Evolutionary conservation across 352 stramenopile species (phyloP).

Genomic region (Phytophthora syringae): DNA sequence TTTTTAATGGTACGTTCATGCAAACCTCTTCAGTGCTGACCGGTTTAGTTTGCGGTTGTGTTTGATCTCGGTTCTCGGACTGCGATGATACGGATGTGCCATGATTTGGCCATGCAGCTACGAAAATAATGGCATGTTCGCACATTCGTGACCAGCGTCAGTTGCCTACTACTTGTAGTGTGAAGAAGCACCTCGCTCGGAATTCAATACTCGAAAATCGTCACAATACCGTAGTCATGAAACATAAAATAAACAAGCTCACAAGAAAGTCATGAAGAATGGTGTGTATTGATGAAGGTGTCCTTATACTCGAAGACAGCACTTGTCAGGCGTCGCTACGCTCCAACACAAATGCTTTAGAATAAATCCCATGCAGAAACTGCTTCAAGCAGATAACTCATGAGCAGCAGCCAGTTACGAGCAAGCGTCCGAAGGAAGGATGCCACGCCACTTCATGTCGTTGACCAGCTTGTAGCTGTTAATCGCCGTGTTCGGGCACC

Average conservation of each 20-base stretch:
- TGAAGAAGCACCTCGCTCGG: too few relatives aligned
- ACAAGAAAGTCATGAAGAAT: too few relatives aligned
- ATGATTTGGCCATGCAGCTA: not conserved
- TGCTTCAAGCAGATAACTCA: not conserved
- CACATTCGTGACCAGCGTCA: not conserved
- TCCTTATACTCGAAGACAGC: not conserved
- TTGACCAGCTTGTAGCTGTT: slow-evolving; percentile 66
- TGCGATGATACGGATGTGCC: slow-evolving; percentile 3
- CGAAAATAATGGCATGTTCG: not conserved
- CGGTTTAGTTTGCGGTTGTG: slow-evolving; percentile 10
- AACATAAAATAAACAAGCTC: too few relatives aligned
- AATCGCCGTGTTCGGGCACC: slow-evolving; percentile 78
- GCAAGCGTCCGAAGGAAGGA: slow-evolving; percentile 50
- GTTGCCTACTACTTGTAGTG: too few relatives aligned
- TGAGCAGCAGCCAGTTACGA: slow-evolving; percentile 20
- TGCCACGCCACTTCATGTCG: slow-evolving; percentile 46
- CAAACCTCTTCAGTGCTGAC: not conserved
- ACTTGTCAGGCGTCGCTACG: not conserved
- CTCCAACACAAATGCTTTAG: not conserved
- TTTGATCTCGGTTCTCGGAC: not conserved
- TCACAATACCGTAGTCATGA: too few relatives aligned
- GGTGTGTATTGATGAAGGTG: slow-evolving; percentile 2
- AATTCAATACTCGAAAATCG: not conserved
- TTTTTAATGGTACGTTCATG: slow-evolving; percentile 10
- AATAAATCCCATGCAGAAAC: not conserved